These are phyloP conservation scores for Alloteropsis semialata DNA, from an alignment of 176 grass and related monocot genomes.

Conservation along the genomic window DNA sequence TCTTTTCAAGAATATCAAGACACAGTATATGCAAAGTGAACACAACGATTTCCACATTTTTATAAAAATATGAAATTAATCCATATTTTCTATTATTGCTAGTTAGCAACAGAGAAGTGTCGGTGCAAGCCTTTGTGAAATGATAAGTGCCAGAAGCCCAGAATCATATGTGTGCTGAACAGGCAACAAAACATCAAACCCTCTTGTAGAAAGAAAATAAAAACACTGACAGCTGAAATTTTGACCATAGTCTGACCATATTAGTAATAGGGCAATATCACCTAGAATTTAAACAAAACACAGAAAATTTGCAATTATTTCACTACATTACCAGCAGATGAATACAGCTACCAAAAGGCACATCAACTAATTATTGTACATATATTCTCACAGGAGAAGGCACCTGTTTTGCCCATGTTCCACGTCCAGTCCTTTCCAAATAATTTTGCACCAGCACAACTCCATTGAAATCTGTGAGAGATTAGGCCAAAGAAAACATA, in stretches of 20 bases:
- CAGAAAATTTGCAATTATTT: not conserved
- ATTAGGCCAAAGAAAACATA: constrained; percentile 3
- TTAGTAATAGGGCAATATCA: constrained; percentile 2
- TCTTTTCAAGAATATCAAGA: not conserved
- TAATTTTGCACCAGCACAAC: constrained; percentile 96
- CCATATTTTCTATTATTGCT: not conserved
- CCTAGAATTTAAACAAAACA: not conserved
- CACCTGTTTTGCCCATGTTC: constrained; percentile 89
- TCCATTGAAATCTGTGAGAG: constrained; percentile 92
- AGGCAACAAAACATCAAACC: not conserved
- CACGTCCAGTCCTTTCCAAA: constrained; percentile 87
- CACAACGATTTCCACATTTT: not conserved
- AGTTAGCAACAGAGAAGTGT: not conserved
- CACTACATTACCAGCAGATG: not conserved
- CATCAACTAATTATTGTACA: not conserved
- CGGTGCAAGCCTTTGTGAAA: not conserved
- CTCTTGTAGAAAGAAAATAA: not conserved
- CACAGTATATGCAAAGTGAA: not conserved
- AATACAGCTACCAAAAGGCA: constrained; percentile 2
- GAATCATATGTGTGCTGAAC: not conserved
- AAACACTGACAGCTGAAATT: not conserved
- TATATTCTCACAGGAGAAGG: constrained; percentile 2
- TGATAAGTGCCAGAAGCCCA: not conserved
- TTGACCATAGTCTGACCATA: not conserved
- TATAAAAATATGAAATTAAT: not conserved